Evolutionary conservation across 2,329 filamentous ascomycete species (phyloP), one percentile per base, ranked within the genome.

Genomic region (Colletotrichum gigasporum): DNA sequence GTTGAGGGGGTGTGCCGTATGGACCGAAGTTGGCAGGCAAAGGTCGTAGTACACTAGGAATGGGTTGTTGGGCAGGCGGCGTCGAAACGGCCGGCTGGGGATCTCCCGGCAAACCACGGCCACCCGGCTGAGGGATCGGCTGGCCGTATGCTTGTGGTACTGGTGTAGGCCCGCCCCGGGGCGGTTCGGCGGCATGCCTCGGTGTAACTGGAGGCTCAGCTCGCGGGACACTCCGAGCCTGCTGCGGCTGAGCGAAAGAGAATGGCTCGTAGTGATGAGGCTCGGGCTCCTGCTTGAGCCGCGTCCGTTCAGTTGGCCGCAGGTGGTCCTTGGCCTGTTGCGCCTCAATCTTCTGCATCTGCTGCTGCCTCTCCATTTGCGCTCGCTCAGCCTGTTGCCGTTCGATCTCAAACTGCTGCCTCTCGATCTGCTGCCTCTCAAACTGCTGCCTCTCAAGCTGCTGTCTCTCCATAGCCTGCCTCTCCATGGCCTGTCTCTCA

Each of bases 211-310:
- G 72, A 12, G 76, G 77, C 56, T 85, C 83, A 32, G 70, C 69
- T 51, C 82, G 73, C 6, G 55, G 62, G 4, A 77, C 74, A 16
- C 74, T 76, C 24, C 81, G 55, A 22, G 48, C 79, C 39, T 75
- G 72, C 48, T 78, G 74, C n/a, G n/a, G n/a, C 39, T 77, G 77
- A 16, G 77, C 78, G 54, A 79, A 75, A 16, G 75, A 72, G 57
- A 80, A 85, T 0, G 77, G 74, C 37, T 86, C 83, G 63, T 80
- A 82, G 35, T 79, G 82, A 59, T 77, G 78, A 34, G 75, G 76
- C 47, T 86, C 84, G 3, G 79, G 79, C 67, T 87, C 85, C 67
- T 85, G 82, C 71, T 86, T 86, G 48, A 85, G 39, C 5, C 66
- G 66, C n/a, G 63, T 53, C 12, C 66, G 66, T 26, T 67, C 63